Evolutionary conservation across 2,329 filamentous ascomycete genomes (phyloP), one percentile per base, ranked within the genome.

Genomic region (Neurospora crassa): DNA sequence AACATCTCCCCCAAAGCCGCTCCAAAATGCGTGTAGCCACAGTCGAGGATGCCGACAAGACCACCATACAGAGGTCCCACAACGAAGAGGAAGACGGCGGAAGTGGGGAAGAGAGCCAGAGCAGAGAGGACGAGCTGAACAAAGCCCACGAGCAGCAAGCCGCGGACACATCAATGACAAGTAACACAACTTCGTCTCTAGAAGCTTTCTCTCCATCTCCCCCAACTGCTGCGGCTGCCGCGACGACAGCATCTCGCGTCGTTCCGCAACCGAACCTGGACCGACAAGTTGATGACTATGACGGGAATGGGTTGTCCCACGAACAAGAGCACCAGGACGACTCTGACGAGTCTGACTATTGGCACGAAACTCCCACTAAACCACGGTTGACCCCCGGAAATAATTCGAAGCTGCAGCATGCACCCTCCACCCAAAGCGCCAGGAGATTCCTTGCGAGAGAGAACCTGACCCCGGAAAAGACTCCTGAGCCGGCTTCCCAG

Each of bases 121-220:
- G 53, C 16, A 16, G 53, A 63, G 53, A 63, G 53, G 29, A 63
- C 24, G 53, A 63, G 53, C 53, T 24, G 29, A 37, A 63, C 24
- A 29, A 63, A 16, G 53, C 29, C 29, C 72, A 70, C 63, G 71
- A 73, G 29, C 72, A 74, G 11, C 69, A 72, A 42, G 42, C 11
- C 7, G 67, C 59, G 71, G 67, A 72, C 47, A 69, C 71, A 63
- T 63, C 53, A 68, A 40, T 72, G 34, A 53, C 70, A 74, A 67
- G 79, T 70, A 81, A 84, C 73, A 84, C 81, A 2, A 88, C 86
- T 1, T 86, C 84, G 10, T 80, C 80, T 29, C 81, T 88, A 29
- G 86, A 89, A 75, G 83, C 80, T 29, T 81, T 89, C 76, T 85
- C 84, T 10, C 88, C 87, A 8, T 88, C 87, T 11, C 87, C 87